A percentile compares a stretch with the other conserved stretches of the same genome.
Evolutionary conservation across 2,329 filamentous ascomycete species (phyloP).

Genomic region (Camillea tinctor): DNA sequence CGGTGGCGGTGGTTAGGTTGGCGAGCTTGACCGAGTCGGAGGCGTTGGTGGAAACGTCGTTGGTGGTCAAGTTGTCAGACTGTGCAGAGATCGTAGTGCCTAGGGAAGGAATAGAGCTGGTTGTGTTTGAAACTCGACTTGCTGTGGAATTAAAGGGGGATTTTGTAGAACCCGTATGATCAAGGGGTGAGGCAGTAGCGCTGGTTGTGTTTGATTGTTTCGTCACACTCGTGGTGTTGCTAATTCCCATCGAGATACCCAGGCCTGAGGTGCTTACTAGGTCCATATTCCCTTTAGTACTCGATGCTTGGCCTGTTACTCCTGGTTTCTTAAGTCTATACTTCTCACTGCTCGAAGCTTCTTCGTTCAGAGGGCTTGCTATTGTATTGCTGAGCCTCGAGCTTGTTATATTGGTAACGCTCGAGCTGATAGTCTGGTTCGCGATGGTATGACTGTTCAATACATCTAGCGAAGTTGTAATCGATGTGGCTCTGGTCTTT

Average conservation of each 20-base stretch:
- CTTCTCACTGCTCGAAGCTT: conserved; percentile 5
- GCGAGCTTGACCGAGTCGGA: neutral
- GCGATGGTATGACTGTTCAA: conserved; percentile 6
- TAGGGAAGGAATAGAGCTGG: neutral
- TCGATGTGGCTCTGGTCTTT: conserved; percentile 4
- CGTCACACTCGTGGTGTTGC: conserved; percentile 3
- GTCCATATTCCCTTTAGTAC: neutral
- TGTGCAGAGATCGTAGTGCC: conserved; percentile 1
- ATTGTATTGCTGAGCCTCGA: conserved; percentile 8
- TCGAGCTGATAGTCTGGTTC: conserved; percentile 9
- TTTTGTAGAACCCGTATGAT: neutral
- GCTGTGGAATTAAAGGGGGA: neutral
- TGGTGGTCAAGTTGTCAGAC: conserved; percentile 4
- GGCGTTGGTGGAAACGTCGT: neutral
- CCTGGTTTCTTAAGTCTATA: conserved; percentile 12
- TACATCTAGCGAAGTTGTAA: conserved; percentile 5
- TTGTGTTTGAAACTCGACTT: neutral
- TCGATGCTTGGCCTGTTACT: conserved; percentile 1
- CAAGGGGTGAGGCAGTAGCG: neutral
- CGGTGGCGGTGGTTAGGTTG: neutral
- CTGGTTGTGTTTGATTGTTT: conserved; percentile 6
- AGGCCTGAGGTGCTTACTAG: neutral
- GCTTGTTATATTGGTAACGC: conserved; percentile 14
- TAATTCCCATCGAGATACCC: neutral
- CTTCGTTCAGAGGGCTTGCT: conserved; percentile 3